A percentile compares a stretch with the other conserved stretches of the same genome.
Evolutionary conservation across 768 basidiomycete species (phyloP).

Genomic region (Leucosporidium creatinivorum): DNA sequence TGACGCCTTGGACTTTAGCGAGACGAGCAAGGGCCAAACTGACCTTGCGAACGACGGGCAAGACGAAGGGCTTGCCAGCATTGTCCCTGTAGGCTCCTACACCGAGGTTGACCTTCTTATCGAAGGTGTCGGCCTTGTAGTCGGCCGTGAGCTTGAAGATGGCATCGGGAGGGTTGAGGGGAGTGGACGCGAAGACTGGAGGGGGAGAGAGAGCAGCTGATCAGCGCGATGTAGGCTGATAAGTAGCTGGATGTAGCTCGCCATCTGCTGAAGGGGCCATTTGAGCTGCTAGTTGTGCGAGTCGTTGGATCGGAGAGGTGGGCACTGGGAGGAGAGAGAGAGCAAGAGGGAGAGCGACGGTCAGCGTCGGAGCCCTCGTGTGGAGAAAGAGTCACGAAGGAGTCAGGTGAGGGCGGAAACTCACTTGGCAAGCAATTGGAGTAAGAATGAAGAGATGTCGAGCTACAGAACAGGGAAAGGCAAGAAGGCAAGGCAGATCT

Average conservation of each 20-base stretch:
- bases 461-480: too few relatives aligned
- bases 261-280: slow-evolving; percentile 1
- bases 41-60: slow-evolving; percentile 81
- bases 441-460: too few relatives aligned
- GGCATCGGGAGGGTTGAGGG: slow-evolving; percentile 28
- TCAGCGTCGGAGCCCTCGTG: too few relatives aligned
- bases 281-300: background rate
- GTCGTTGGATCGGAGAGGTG: background rate
- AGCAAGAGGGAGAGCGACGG: too few relatives aligned
- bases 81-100: slow-evolving; percentile 95
- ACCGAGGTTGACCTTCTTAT: slow-evolving; percentile 93
- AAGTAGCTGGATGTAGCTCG: background rate
- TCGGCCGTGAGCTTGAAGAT: slow-evolving; percentile 66
- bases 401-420: too few relatives aligned
- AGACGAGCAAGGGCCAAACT: slow-evolving; percentile 3
- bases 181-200: slow-evolving; percentile 13
- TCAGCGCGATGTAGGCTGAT: background rate
- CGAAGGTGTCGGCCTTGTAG: slow-evolving; percentile 88
- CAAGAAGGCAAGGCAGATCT: too few relatives aligned
- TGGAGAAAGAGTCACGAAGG: too few relatives aligned
- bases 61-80: slow-evolving; percentile 87
- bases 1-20: background rate
- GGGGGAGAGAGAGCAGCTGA: background rate
- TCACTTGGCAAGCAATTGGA: too few relatives aligned
- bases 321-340: too few relatives aligned